Conservation (phyloP, 2,329 filamentous ascomycete species). For the Aspergillus quadricinctus region DNA sequence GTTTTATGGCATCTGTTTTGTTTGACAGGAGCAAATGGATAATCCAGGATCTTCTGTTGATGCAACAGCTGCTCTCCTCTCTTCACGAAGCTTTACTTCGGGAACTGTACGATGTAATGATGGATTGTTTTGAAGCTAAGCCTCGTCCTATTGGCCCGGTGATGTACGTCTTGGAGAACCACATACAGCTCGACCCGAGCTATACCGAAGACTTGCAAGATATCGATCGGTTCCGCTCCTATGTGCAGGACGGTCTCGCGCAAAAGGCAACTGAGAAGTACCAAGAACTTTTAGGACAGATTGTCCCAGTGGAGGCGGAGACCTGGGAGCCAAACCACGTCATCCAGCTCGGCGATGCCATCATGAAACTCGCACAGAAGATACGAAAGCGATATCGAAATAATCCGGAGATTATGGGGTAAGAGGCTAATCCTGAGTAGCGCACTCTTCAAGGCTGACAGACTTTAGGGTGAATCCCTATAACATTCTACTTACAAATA, state of each 20-base stretch:
- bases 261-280: slow-evolving; percentile 77
- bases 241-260: slow-evolving; percentile 67
- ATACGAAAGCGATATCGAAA: slow-evolving; percentile 90
- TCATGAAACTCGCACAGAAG: slow-evolving; percentile 78
- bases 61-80: slow-evolving; percentile 68
- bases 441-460: slow-evolving; percentile 43
- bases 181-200: slow-evolving; percentile 72
- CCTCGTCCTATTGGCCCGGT: slow-evolving; percentile 74
- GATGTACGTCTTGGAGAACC: slow-evolving; percentile 74
- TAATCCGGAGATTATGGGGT: slow-evolving; percentile 81
- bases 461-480: slow-evolving; percentile 51
- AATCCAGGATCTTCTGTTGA: slow-evolving; percentile 62
- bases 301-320: slow-evolving; percentile 74
- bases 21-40: slow-evolving; percentile 65
- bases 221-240: slow-evolving; percentile 64
- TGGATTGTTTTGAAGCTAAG: slow-evolving; percentile 85
- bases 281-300: slow-evolving; percentile 68
- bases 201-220: slow-evolving; percentile 71
- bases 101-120: slow-evolving; percentile 82
- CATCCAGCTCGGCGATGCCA: slow-evolving; percentile 79
- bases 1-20: slow-evolving; percentile 45
- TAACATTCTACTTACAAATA: slow-evolving; percentile 72
- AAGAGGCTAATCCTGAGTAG: slow-evolving; percentile 28
- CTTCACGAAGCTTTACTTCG: slow-evolving; percentile 79
- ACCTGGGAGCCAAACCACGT: slow-evolving; percentile 90